Evolutionary conservation across 2,329 filamentous ascomycete species (phyloP), one percentile per base, ranked within the genome.

Genomic region (Aspergillus vadensis): DNA sequence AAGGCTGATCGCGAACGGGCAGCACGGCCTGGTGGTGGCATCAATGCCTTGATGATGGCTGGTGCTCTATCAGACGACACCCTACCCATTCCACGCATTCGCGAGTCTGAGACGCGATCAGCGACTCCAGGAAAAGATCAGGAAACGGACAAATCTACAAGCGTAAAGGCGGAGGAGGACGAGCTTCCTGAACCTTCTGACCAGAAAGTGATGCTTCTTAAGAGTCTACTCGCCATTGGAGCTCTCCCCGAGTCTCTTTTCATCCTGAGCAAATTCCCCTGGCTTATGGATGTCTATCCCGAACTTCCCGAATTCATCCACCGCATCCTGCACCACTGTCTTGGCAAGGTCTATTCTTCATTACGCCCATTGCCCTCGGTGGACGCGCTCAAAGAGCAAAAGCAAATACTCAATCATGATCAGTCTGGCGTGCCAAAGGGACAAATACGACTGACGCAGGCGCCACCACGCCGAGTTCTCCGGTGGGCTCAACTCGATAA

Each of bases 161-260:
- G 72, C 44, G 55, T 70, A 1, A 77, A 78, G 63, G 62, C 69
- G 1, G 79, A 80, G 41, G 76, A 81, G 39, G 80, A 84, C 27
- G 73, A 81, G n/a, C 69, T 85, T 9, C 89, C 89, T 1, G 90
- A 93, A 60, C 91, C 91, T 1, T 82, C 85, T 14, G 94, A 98
- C 67, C 94, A 98, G 71, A 99, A 99, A 76, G 87, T 94, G 0
- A 82, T 88, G 48, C 82, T 99, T 0, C 82, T 99, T 21, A 91
- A 90, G 65, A 92, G 92, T 67, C 82, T 99, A 15, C 84, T 99
- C 2, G 91, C 91, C 4, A 95, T 97, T 60, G 95, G 96, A 43
- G 94, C 95, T 27, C 83, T 99, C 36, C 95, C 95, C 0, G 95
- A 99, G 77, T 88, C 95, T 1, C 82, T 99, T 1, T 98, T 94